Base-by-base conservation (phyloP, 192 early-diverging fungal genomes). In the Geranomyces michiganensis region DNA sequence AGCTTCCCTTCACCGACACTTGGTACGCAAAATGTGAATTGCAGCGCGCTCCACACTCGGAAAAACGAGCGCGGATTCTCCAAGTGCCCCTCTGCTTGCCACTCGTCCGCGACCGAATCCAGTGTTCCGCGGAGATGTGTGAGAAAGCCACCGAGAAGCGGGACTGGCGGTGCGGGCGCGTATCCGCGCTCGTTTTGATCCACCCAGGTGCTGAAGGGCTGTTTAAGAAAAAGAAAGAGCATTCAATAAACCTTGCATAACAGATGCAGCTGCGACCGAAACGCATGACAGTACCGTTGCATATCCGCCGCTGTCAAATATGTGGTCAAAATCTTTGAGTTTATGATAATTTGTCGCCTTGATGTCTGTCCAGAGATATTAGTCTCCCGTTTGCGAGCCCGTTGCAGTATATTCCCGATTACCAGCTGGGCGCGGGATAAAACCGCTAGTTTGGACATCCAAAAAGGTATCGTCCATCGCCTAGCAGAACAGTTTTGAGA, bases 21-120 rank as follows among this genome's bases (percentile, higher is more conserved):
- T 21, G 70, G 70, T 14, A 76, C 62, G 48, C 76, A 76, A 44
- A 72, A 70, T 27, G 73, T 69, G 63, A 83, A 83, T 64, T 78
- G 76, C 22, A 83, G 22, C 3, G 76, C 72, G 30, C 68, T 71
- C 76, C 79, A 83, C 24, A 79, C 76, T 61, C 71, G 77, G 58
- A 71, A 77, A 60, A 82, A 79, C 33, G 78, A 73, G 17, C 68
- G 33, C 24, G 72, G 71, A 24, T 80, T 79, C 6, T 77, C 58
- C 31, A 83, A 21, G n/a, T 68, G 36, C 17, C 75, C 78, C 1
- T 72, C 65, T 45, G 72, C 72, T 31, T 74, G 76, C 69, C 71
- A 77, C 26, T 76, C 75, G 0, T 72, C 71, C 30, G 48, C 36
- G 26, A 66, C 70, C 21, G 71, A 45, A 0, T 65, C 70, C 36